Evolutionary conservation across 257 asterid genomes (phyloP), one percentile per base, ranked within the genome.

Genomic region (Primulina eburnea): DNA sequence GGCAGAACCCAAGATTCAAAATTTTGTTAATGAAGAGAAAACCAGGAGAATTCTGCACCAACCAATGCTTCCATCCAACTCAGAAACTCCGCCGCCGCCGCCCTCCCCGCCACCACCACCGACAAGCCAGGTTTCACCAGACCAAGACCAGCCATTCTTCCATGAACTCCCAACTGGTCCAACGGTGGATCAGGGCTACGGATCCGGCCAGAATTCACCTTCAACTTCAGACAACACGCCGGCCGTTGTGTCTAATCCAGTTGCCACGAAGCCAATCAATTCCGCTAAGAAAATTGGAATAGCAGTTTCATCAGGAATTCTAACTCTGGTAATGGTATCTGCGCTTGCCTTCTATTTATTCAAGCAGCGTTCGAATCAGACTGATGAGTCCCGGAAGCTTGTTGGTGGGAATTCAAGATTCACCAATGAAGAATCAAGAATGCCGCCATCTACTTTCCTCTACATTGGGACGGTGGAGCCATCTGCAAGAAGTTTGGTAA

Each of bases 381-480:
- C 76, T 0, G 89, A 77, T 17, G 95, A 82, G 18, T 72, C 89
- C 50, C 85, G 81, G 63, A 94, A 91, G 82, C 92, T 89, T 35
- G 93, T 85, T 9, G 80, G 79, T 7, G 82, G 70, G 24, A 81
- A 79, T 81, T 76, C 87, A 4, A 80, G 74, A 7, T 65, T 82
- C 60, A 56, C 29, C 65, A 75, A 75, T 35, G 94, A 80, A 21
- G 99, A 91, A 10, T 76, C 97, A 10, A 73, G 88, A 74, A 80
- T 82, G 87, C 91, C 92, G 26, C 95, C 93, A 4, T 82, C 97
- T 1, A 86, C 82, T 71, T 91, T 91, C 76, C 89, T 94, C 7
- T 94, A 91, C 80, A 88, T 91, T 56, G 99, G 99, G 38, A 94
- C 99, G 0, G 97, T 91, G 64, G 97, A 94, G 83, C 99, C 97